A percentile compares a stretch with the other conserved stretches of the same genome.
Conservation (phyloP, 2,329 filamentous ascomycete genomes). For the Coniochaeta ligniaria region DNA sequence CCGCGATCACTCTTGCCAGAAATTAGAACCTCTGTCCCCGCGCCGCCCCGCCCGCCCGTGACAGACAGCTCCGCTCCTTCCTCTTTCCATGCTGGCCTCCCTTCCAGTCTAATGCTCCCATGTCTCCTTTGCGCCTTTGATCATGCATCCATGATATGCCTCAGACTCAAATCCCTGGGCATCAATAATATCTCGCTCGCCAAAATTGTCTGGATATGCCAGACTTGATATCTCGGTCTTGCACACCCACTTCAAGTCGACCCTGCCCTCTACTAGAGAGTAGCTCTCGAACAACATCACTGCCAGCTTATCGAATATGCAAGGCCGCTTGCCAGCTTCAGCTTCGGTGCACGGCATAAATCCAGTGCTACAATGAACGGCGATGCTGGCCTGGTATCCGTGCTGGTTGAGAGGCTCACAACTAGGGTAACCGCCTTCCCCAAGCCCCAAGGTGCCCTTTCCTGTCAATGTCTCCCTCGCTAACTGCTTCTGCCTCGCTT, state of each 20-base stretch:
- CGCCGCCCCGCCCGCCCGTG: neutral
- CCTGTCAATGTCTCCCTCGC: neutral
- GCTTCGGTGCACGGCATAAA: neutral
- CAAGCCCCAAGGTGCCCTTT: neutral
- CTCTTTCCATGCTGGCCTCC: neutral
- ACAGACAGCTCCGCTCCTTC: neutral
- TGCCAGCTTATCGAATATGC: neutral
- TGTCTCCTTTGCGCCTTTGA: neutral
- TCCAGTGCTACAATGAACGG: slow-evolving; percentile 41
- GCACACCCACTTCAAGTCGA: neutral
- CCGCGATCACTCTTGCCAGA: neutral
- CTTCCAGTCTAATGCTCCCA: neutral
- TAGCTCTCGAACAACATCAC: neutral
- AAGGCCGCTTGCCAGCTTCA: neutral
- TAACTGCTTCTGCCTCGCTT: slow-evolving; percentile 6
- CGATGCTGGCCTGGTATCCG: slow-evolving; percentile 52
- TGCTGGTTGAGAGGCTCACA: slow-evolving; percentile 55
- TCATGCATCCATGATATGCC: neutral
- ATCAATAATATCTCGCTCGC: neutral
- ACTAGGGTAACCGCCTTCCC: slow-evolving; percentile 41
- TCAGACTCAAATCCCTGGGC: neutral
- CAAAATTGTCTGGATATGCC: neutral
- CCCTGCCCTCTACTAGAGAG: neutral
- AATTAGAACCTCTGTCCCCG: neutral
- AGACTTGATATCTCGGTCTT: neutral